These are phyloP conservation scores for Tubosaeta sp. DNA, from an alignment of 768 basidiomycete species.

Conservation along the genomic window DNA sequence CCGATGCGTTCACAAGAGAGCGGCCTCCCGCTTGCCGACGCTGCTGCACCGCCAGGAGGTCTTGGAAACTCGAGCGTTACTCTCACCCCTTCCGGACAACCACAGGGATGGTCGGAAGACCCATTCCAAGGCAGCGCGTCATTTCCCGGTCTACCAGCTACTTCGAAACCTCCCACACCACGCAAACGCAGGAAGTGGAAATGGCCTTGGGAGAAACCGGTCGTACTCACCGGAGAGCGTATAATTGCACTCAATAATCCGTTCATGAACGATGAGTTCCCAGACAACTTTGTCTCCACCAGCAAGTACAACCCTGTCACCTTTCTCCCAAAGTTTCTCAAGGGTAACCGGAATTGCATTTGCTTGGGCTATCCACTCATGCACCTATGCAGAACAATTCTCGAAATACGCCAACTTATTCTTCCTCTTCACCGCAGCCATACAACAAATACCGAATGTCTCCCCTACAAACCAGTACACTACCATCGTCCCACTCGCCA, in stretches of 20 bases:
- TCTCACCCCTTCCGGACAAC: slow-evolving; percentile 37
- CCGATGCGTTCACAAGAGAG: slow-evolving; percentile 45
- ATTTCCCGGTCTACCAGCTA: slow-evolving; percentile 31
- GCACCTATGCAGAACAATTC: slow-evolving; percentile 73
- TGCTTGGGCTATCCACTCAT: slow-evolving; percentile 4
- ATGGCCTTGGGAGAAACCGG: slow-evolving; percentile 82
- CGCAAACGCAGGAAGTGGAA: slow-evolving; percentile 46
- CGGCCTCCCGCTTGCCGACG: slow-evolving; percentile 51
- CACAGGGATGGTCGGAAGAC: slow-evolving; percentile 71
- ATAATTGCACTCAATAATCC: slow-evolving; percentile 80
- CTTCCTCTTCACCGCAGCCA: slow-evolving; percentile 96
- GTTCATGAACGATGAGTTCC: slow-evolving; percentile 58
- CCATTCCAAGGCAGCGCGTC: slow-evolving; percentile 42
- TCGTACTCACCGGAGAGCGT: slow-evolving; percentile 66
- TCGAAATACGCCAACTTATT: slow-evolving; percentile 98
- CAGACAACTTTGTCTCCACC: slow-evolving; percentile 84
- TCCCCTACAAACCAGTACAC: slow-evolving; percentile 96
- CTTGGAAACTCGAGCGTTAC: slow-evolving; percentile 46
- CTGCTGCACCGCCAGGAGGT: slow-evolving; percentile 62
- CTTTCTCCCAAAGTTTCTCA: slow-evolving; percentile 90
- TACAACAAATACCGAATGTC: slow-evolving; percentile 96
- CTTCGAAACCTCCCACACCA: slow-evolving; percentile 13
- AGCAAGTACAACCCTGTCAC: slow-evolving; percentile 90
- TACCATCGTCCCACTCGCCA: slow-evolving; percentile 85
- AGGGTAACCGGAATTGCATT: slow-evolving; percentile 49